Evolutionary conservation across 1,139 yeast species (phyloP).

Genomic region (Candida labiduridarum): DNA sequence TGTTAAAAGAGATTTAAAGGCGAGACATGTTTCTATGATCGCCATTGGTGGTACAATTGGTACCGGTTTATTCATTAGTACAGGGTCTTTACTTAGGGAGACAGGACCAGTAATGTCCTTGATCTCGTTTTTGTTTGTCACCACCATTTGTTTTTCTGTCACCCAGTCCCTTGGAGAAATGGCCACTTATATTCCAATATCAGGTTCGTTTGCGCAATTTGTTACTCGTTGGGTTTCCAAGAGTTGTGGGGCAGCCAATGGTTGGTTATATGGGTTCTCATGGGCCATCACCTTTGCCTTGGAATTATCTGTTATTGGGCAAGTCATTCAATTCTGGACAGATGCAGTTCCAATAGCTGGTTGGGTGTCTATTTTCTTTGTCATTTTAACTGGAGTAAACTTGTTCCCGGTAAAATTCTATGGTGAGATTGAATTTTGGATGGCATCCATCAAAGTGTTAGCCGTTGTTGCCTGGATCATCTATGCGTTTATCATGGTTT

Average conservation of each 20-base stretch:
- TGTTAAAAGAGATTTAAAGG: too few relatives aligned
- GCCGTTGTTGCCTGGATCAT: slow-evolving; percentile 74
- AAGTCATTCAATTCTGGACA: slow-evolving; percentile 77
- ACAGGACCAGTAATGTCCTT: slow-evolving; percentile 79
- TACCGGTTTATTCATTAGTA: slow-evolving; percentile 45
- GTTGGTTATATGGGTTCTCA: slow-evolving; percentile 84
- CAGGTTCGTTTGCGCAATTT: slow-evolving; percentile 63
- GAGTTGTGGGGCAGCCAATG: slow-evolving; percentile 77
- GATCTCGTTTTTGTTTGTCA: slow-evolving; percentile 67
- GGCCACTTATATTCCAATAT: slow-evolving; percentile 71
- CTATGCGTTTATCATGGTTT: slow-evolving; percentile 68
- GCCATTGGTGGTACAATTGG: slow-evolving; percentile 55
- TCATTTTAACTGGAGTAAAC: slow-evolving; percentile 36
- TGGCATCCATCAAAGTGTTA: slow-evolving; percentile 66
- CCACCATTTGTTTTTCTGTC: slow-evolving; percentile 62
- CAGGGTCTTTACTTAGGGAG: slow-evolving; percentile 1
- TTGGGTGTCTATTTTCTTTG: slow-evolving; percentile 73
- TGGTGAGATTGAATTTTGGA: slow-evolving; percentile 50
- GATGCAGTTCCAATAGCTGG: slow-evolving; percentile 68
- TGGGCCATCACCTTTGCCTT: slow-evolving; percentile 87
- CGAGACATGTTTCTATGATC: too few relatives aligned
- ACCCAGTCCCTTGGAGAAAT: slow-evolving; percentile 76
- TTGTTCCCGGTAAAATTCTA: slow-evolving; percentile 47
- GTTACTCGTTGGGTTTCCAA: slow-evolving; percentile 66
- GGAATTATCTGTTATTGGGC: slow-evolving; percentile 82